Conservation (phyloP, 1,284 basidiomycete species). For the Chiua sp. region DNA sequence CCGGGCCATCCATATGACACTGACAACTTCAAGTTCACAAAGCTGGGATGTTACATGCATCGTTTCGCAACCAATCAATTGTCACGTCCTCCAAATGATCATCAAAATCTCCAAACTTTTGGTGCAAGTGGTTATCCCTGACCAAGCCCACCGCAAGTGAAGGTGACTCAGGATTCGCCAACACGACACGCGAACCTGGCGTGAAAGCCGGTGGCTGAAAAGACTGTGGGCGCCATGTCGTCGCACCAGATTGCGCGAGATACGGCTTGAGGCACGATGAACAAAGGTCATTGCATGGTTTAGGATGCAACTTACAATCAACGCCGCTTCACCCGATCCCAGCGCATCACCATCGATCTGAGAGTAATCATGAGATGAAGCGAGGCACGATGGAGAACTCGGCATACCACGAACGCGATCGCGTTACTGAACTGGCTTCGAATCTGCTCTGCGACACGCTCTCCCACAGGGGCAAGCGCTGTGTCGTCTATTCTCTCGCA, state of each 20-base stretch:
- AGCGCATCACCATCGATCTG: constrained; percentile 65
- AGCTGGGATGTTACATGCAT: constrained; percentile 44
- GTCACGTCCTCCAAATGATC: constrained; percentile 78
- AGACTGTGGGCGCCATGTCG: constrained; percentile 51
- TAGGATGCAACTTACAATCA: constrained; percentile 52
- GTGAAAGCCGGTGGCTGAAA: constrained; percentile 47
- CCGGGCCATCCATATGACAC: background rate
- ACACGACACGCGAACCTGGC: constrained; percentile 48
- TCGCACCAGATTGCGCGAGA: constrained; percentile 41
- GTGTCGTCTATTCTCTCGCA: constrained; percentile 64
- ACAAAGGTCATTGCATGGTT: background rate
- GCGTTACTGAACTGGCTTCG: constrained; percentile 57
- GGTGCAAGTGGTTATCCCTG: constrained; percentile 50
- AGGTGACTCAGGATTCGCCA: constrained; percentile 50
- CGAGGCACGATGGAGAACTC: constrained; percentile 2
- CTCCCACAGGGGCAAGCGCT: constrained; percentile 65
- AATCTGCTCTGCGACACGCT: constrained; percentile 60
- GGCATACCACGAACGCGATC: constrained; percentile 65
- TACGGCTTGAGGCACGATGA: constrained; percentile 48
- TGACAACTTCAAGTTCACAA: constrained; percentile 11
- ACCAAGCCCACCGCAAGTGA: constrained; percentile 53
- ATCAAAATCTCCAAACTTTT: constrained; percentile 75
- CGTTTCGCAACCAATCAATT: constrained; percentile 69
- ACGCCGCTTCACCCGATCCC: constrained; percentile 52
- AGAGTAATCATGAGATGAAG: constrained; percentile 5